Evolutionary conservation across 208 protist species (phyloP), one percentile per base, ranked within the genome.

Genomic region (Crithidia mellificae): DNA sequence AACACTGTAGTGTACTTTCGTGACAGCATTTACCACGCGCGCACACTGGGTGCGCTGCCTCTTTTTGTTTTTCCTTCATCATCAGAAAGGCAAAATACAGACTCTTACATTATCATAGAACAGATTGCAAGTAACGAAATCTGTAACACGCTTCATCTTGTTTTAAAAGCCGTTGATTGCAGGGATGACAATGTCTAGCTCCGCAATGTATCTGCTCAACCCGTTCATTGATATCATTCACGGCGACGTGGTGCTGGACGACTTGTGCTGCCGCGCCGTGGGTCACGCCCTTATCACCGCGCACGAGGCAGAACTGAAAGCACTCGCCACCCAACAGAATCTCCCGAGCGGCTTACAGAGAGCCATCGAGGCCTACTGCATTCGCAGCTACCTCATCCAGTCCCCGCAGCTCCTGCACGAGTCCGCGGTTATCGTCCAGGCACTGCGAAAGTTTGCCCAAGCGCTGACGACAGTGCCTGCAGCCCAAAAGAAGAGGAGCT

Each of bases 211-310:
- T 19, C 27, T 90, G 6, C 30, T 90, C 20, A 78, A 81, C 59
- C 69, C 88, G 19, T 68, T 93, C 25, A 68, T 93, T 44, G 81
- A 90, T 52, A 24, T 90, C 32, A 88, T 90, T 9, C 72, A 90
- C 47, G 80, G 76, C 15, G 87, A 93, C 39, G 51, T 93, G 32
- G 76, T 88, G 20, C 51, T 72, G 6, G 56, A 38, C 1, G 87
- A 93, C 47, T 34, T 12, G 29, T 77, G 63, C 30, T 88, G 82
- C 63, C 72, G 71, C 19, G 52, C 47, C 50, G 74, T 90, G 1
- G 83, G 68, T 2, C 52, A 63, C 61, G 77, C 84, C 20, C 36
- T 93, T 17, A 71, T 88, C 25, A 54, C 43, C 8, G 32, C 38
- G 2, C 74, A 88, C 38, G 76, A 87, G 11, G 27, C 57, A 15